phyloP scores from a whole-genome alignment of 1,284 basidiomycete genomes.

The Sphaerobolus stellatus region DNA sequence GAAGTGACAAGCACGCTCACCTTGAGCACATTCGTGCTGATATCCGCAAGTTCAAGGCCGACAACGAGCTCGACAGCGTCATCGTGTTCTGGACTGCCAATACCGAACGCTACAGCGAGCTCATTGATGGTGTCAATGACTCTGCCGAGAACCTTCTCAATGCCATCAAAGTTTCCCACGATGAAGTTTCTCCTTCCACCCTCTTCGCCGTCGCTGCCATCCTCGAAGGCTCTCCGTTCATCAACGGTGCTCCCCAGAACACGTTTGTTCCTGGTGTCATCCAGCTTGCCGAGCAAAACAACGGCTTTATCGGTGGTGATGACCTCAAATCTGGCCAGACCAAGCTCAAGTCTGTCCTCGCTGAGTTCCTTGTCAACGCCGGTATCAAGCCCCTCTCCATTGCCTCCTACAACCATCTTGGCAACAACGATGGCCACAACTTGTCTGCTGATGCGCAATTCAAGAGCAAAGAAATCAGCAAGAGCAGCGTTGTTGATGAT shows the following conservation, averaged over 20 bases:
- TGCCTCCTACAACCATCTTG: conserved; percentile 97
- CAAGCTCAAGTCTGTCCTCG: conserved; percentile 93
- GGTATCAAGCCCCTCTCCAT: conserved; percentile 98
- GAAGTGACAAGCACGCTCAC: conserved; percentile 86
- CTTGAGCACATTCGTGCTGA: conserved; percentile 91
- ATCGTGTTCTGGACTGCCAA: conserved; percentile 98
- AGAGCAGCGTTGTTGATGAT: conserved; percentile 96
- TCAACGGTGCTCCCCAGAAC: conserved; percentile 99
- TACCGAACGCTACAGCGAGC: conserved; percentile 96
- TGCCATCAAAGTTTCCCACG: conserved; percentile 82
- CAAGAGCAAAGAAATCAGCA: conserved; percentile 97
- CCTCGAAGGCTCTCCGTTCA: conserved; percentile 92
- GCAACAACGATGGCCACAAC: conserved; percentile 97
- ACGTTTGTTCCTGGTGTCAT: conserved; percentile 97
- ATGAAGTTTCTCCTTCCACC: conserved; percentile 93
- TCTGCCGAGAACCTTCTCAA: conserved; percentile 87
- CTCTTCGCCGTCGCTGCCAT: conserved; percentile 96
- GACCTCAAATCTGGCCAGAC: conserved; percentile 97
- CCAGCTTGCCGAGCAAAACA: conserved; percentile 85
- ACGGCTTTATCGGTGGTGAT: conserved; percentile 96
- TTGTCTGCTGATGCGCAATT: conserved; percentile 92
- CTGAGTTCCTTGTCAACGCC: conserved; percentile 98
- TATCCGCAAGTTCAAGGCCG: conserved; percentile 90
- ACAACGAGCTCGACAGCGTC: conserved; percentile 83
- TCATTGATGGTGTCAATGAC: conserved; percentile 95